Conservation (phyloP, 2,329 filamentous ascomycete genomes). For the Calonectria pteridis region DNA sequence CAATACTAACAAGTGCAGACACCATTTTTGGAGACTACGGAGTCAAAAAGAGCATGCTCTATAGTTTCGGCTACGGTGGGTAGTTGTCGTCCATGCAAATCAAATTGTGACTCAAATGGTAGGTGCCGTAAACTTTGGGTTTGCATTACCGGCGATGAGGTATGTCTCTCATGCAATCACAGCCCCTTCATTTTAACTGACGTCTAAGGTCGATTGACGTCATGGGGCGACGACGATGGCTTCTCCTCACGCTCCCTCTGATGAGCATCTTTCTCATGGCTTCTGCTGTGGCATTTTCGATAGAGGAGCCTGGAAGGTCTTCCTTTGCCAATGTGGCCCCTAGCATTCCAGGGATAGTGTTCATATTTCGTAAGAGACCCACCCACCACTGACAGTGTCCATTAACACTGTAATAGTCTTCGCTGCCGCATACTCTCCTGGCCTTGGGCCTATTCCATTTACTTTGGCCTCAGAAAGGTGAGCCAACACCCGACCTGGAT, state of each 20-base stretch:
- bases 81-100: neutral
- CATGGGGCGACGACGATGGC: conserved; percentile 57
- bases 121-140: conserved; percentile 54
- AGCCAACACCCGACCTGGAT: neutral
- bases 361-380: conserved; percentile 24
- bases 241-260: conserved; percentile 56
- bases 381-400: accelerated
- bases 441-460: conserved; percentile 60
- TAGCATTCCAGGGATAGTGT: conserved; percentile 23
- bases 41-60: conserved; percentile 34
- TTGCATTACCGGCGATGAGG: conserved; percentile 51
- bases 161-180: neutral
- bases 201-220: conserved; percentile 46
- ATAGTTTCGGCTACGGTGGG: conserved; percentile 47
- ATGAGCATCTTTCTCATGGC: conserved; percentile 48
- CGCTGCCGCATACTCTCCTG: conserved; percentile 57
- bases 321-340: neutral
- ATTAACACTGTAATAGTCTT: conserved; percentile 48
- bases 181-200: neutral
- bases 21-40: conserved; percentile 33
- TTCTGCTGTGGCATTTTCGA: conserved; percentile 25
- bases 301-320: neutral
- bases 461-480: conserved; percentile 60
- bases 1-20: conserved; percentile 4
- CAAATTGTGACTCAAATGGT: neutral